Base-by-base conservation (phyloP, 139 green algal species). In the Edaphochlamys debaryana region DNA sequence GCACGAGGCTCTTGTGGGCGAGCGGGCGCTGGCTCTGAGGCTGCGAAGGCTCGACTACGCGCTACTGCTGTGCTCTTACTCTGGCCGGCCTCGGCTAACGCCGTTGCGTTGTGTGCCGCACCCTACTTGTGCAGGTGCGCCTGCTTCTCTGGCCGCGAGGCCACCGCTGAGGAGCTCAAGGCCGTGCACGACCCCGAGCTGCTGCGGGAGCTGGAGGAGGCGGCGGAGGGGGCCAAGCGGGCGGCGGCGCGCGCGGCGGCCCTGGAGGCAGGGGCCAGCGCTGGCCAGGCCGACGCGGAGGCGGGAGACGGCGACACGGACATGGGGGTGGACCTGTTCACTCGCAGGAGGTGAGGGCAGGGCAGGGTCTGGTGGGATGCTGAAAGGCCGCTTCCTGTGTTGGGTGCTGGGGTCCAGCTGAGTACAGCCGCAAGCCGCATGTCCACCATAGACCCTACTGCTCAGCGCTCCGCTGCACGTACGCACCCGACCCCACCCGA, bases 121-220 rank as follows among this genome's bases (percentile, higher is more conserved):
- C n/a, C 13, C n/a, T 67, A 4, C 25, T n/a, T 85, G 88, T 84
- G 67, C 41, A 91, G 85, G 40, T 96, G 91, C 71, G 8, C 34
- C 22, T 77, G 84, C 20, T 70, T 94, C 40, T 77, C 67, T 0
- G 87, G 80, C 29, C 78, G 86, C 2, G 86, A 91, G 64, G 93
- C 93, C 1, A 94, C 91, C 1, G 36, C 73, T 0, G 80, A 77
- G 29, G 89, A 95, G 90, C 79, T 97, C 34, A 25, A 79, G 32
- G 66, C 87, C 11, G 93, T 94, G 84, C 94, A 96, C 87, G 85
- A 85, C n/a, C 50, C 64, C 0, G 79, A 89, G 3, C 90, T 96
- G 37, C 64, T 96, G 32, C 42, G 69, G 5, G 82, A 87, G 23
- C 81, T 94, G 48, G 27, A 87, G 37, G 60, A 36, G 3, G 40